Percentiles rank a stretch among this genome's conserved stretches.
These are phyloP conservation scores for Tripterygium wilfordii DNA, from an alignment of 177 flowering plant genomes.

Conservation along the genomic window DNA sequence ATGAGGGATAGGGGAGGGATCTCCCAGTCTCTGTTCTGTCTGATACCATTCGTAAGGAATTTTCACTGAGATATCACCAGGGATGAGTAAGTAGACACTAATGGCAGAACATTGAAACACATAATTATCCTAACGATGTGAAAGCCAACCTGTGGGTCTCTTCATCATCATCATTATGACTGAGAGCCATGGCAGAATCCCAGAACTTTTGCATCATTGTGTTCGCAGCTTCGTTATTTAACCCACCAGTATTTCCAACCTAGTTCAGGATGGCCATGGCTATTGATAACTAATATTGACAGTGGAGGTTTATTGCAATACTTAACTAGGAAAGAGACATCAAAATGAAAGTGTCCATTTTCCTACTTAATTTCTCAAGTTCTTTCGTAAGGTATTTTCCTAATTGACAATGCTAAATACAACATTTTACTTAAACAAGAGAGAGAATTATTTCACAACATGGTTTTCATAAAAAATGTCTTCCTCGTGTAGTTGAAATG, in stretches of 20 bases:
- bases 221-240: constrained; percentile 61
- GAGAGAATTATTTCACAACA: too few relatives aligned
- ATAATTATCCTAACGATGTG: too few relatives aligned
- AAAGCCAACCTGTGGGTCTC: constrained; percentile 29
- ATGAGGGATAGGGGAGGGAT: constrained; percentile 37
- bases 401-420: too few relatives aligned
- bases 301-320: background rate
- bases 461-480: too few relatives aligned
- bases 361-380: too few relatives aligned
- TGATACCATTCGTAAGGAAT: constrained; percentile 62
- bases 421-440: too few relatives aligned
- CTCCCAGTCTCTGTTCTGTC: constrained; percentile 66
- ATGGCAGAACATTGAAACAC: background rate
- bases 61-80: constrained; percentile 52
- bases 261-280: constrained; percentile 13
- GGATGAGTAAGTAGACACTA: constrained; percentile 10
- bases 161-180: constrained; percentile 67
- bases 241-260: constrained; percentile 73
- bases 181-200: constrained; percentile 89
- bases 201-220: constrained; percentile 90
- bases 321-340: too few relatives aligned
- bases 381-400: too few relatives aligned
- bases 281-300: background rate
- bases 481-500: too few relatives aligned
- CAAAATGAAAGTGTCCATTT: too few relatives aligned